These are phyloP conservation scores for Moniliophthora roreri DNA, from an alignment of 1,284 basidiomycete species.

Conservation along the genomic window DNA sequence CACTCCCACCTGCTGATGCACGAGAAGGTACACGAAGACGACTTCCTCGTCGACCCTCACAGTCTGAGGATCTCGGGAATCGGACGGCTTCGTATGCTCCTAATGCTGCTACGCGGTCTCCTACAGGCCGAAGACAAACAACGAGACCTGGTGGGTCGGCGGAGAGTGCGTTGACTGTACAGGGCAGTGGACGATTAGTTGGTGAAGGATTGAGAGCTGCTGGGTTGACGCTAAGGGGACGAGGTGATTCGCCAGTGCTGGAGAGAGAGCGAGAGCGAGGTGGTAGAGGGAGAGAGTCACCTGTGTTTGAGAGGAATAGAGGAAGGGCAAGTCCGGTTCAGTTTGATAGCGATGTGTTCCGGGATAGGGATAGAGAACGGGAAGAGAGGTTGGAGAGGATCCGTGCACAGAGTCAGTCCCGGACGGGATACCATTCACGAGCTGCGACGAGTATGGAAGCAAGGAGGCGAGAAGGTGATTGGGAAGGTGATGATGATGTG, in stretches of 20 bases:
- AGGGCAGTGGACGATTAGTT: conserved; percentile 51
- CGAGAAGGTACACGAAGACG: neutral
- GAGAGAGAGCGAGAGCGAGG: too few relatives aligned
- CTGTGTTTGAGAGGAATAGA: conserved; percentile 12
- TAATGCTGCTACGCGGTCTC: conserved; percentile 19
- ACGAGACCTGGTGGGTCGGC: conserved; percentile 58
- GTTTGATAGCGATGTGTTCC: too few relatives aligned
- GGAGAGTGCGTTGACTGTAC: conserved; percentile 53
- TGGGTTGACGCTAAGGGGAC: conserved; percentile 44
- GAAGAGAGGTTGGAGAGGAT: conserved; percentile 9
- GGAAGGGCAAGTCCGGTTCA: too few relatives aligned
- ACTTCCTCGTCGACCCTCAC: neutral
- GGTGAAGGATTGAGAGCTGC: conserved; percentile 73
- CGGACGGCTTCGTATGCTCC: conserved; percentile 26
- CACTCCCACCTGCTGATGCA: too few relatives aligned
- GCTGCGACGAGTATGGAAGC: neutral
- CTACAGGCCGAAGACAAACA: conserved; percentile 43
- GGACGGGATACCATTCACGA: neutral
- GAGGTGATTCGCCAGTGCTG: conserved; percentile 23
- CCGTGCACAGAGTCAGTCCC: conserved; percentile 8
- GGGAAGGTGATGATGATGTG: conserved; percentile 9
- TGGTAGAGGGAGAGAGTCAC: conserved; percentile 26
- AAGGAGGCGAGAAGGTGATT: neutral
- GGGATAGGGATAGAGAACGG: conserved; percentile 26
- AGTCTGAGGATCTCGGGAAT: conserved; percentile 8